Conservation (phyloP, 2,329 filamentous ascomycete genomes). For the Stromatinia cepivora region DNA sequence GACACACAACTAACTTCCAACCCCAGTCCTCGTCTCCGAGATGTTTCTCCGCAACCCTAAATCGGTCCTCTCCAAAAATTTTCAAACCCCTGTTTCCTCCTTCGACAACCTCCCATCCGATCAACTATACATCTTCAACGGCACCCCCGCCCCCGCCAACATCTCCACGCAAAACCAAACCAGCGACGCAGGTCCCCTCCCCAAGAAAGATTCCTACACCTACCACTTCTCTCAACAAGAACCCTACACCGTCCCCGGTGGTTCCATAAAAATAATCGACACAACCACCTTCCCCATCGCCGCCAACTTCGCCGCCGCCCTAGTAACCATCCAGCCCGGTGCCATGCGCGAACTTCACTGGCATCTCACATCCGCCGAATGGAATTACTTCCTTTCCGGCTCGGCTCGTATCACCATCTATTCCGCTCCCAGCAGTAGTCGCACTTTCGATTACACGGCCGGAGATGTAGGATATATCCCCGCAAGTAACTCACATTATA, state of each 20-base stretch:
- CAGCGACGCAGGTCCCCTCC: conserved; percentile 45
- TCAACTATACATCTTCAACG: conserved; percentile 55
- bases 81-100: conserved; percentile 49
- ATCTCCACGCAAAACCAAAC: conserved; percentile 50
- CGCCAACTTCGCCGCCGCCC: conserved; percentile 53
- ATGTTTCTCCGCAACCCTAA: conserved; percentile 38
- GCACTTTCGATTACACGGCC: conserved; percentile 47
- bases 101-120: conserved; percentile 50
- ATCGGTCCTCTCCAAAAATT: conserved; percentile 55
- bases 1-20: background rate
- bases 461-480: conserved; percentile 59
- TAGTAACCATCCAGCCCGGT: conserved; percentile 60
- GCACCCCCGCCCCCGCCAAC: conserved; percentile 49
- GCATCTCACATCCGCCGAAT: conserved; percentile 48
- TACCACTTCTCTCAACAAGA: conserved; percentile 51
- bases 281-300: conserved; percentile 58
- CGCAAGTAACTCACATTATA: conserved; percentile 55
- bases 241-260: conserved; percentile 53
- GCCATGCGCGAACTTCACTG: conserved; percentile 66
- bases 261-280: conserved; percentile 61
- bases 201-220: conserved; percentile 45
- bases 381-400: conserved; percentile 22
- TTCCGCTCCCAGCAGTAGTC: conserved; percentile 40
- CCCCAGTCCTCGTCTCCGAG: conserved; percentile 46
- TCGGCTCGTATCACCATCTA: conserved; percentile 24